Evolutionary conservation across 2,329 filamentous ascomycete genomes (phyloP), one percentile per base, ranked within the genome.

Genomic region (Penicillium hesseltinei): DNA sequence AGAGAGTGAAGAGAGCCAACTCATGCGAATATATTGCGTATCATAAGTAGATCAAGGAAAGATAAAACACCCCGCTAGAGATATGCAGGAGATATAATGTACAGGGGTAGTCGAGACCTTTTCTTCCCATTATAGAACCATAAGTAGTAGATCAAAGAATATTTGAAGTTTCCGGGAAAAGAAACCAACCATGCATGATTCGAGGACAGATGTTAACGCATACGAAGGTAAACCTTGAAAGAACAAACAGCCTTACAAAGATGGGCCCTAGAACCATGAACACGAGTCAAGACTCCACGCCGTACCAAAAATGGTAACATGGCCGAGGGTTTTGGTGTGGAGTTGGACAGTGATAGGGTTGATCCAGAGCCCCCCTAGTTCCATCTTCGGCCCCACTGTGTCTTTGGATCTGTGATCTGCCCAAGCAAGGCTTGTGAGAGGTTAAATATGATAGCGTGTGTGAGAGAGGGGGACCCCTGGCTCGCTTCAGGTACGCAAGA

Each of bases 311-410:
- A 36, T 47, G 62, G 63, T 35, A 62, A 46, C 27, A 67, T n/a
- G 53, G 40, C 66, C 62, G 67, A 69, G 31, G 36, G 21, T 44
- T 51, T 11, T 5, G 39, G 51, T 60, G 57, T 38, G 54, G 40
- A 55, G 51, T 39, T 27, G 27, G 35, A 45, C 45, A 45, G 19
- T 54, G 42, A 67, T 67, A 69, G 61, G 66, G 64, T 49, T 62
- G 62, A 63, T 61, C 54, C 56, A 58, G 29, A 46, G 61, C 60
- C 61, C 62, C 62, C 57, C 3, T 61, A 57, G 63, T 64, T 65
- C 61, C 56, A 54, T 49, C 43, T 50, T 56, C 15, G 27, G 62
- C 49, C 56, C 62, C 54, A 55, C 57, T 25, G 17, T 5, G 36
- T 4, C 7, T 51, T 27, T 39, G 15, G 21, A 40, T 48, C 25